Base-by-base conservation (phyloP, 2,329 filamentous ascomycete species). In the Cercospora sp. region DNA sequence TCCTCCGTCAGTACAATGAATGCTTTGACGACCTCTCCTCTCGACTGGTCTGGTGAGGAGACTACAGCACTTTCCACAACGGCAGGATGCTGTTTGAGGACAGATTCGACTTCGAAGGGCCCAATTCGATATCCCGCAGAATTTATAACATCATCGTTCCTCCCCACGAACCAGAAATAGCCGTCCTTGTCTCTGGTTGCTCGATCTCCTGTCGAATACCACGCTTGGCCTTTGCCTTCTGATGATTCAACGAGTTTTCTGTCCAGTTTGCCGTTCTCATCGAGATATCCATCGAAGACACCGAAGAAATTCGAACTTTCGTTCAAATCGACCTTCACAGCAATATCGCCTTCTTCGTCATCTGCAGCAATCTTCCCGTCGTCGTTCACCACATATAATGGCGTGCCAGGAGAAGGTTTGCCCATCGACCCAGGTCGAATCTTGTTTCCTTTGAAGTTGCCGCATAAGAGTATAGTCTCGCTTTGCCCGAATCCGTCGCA, bases 81-180 rank as follows among this genome's bases (percentile, higher is more conserved):
- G 2, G 75, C 76, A 3, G 78, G 75, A 68, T 82, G 80, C 21
- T 79, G 73, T 70, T 81, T 81, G 10, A 82, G 73, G 4, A 79
- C 79, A 3, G 79, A 81, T 70, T 82, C 80, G 34, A 82, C 78
- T 74, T 82, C 80, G 69, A 81, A 81, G 0, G 80, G 80, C 7
- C 80, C 79, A 24, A 80, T 79, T 28, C 80, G 74, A 69, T 82
- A 82, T 3, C 80, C 80, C 40, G 77, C 74, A 8, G 77, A 78
- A 64, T 82, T 82, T 64, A 82, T 81, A 24, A 81, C 80, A 77
- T 99, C 95, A 78, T 99, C 95, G 63, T 97, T 94, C 80, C 95
- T 92, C 72, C 95, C 95, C 69, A 94, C 92, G 79, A 99, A 98
- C 95, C 95, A 98, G 87, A 98, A 98, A 85, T 97, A 98, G 65